Base-by-base conservation (phyloP, 306 rosid species). In the Arachis hypogaea region DNA sequence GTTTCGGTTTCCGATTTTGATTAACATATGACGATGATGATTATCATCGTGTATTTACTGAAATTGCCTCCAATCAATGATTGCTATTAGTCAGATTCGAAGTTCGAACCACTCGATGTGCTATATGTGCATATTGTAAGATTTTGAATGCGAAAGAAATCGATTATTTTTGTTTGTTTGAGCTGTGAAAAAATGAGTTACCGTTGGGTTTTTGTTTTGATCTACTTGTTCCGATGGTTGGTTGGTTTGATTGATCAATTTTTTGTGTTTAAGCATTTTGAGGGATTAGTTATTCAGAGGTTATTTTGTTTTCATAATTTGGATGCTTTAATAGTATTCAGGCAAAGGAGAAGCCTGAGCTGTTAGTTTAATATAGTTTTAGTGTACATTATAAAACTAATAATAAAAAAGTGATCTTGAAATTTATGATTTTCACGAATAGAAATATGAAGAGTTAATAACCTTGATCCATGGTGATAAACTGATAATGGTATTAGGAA, bases 61-160 rank as follows among this genome's bases (percentile, higher is more conserved):
- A 47, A 49, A 8, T 78, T 69, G 9, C 12, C 45, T 54, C 54
- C 74, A 86, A 83, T 89, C 83, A 33, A 57, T 50, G 44, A 80
- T 79, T 60, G 40, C 70, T 14, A 5, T 0, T 33, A n/a, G 9
- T 45, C 66, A 29, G 54, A 63, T 84, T 80, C 55, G 71, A 76
- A 66, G 57, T 84, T 80, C 56, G 71, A 76, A 66, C 71, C 44
- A 22, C 22, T 71, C 55, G 22, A 58, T 51, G 38, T 66, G 0
- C 12, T 4, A 36, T 42, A 45, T 6, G 7, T 69, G 63, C 41
- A 43, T 44, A 50, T 61, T 28, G 52, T 30, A 55, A 33, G 60
- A 50, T 72, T 61, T 69, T 71, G 68, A 60, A 33, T 11, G 55
- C 29, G 18, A 22, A 42, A 55, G 12, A 14, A 46, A 7, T 54